These are phyloP conservation scores for Smallanthus sonchifolius DNA, from an alignment of 129 eudicot genomes.

Conservation along the genomic window DNA sequence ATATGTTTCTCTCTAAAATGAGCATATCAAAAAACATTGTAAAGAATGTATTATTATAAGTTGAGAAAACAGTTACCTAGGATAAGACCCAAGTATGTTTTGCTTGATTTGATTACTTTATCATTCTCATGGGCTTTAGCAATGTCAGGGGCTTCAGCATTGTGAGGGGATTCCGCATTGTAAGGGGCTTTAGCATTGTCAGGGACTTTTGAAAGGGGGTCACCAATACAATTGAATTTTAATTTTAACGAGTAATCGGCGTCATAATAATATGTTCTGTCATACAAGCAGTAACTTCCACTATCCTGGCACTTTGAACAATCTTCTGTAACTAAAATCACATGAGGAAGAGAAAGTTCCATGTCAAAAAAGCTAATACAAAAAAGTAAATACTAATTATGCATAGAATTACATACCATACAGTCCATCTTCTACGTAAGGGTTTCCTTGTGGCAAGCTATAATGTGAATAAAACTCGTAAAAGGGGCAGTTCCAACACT, in stretches of 20 bases:
- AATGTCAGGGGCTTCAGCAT: no score
- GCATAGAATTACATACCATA: not conserved
- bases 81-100: not conserved
- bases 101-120: not conserved
- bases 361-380: not conserved
- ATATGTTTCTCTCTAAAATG: not conserved
- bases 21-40: not conserved
- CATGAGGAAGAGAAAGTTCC: not conserved
- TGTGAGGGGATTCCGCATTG: no score
- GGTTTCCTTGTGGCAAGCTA: slow-evolving; percentile 1
- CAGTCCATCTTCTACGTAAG: not conserved
- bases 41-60: not conserved
- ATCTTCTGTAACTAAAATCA: not conserved
- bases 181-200: not conserved
- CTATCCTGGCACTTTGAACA: not conserved
- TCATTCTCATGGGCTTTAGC: no score
- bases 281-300: not conserved
- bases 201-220: not conserved
- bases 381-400: not conserved
- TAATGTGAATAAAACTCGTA: not conserved
- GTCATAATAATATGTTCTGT: not conserved
- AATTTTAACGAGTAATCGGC: not conserved
- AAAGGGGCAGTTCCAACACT: not conserved
- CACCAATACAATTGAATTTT: not conserved
- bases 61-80: not conserved